Conservation (phyloP, 1,284 basidiomycete genomes). For the Cryptococcus sp. region DNA sequence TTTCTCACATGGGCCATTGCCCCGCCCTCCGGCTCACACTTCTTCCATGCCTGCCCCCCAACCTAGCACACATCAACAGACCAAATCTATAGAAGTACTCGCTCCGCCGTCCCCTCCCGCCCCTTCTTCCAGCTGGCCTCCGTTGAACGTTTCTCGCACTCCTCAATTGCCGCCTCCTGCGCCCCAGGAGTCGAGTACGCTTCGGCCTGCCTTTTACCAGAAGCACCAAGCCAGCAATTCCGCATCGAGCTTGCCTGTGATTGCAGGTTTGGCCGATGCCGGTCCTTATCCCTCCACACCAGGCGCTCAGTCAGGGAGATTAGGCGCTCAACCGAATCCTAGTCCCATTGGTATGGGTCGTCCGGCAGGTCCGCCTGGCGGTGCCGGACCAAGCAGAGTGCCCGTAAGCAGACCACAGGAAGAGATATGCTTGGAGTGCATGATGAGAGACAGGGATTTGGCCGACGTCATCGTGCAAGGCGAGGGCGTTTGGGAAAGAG, state of each 20-base stretch:
- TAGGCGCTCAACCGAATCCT: not conserved
- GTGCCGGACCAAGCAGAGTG: slow-evolving; percentile 4
- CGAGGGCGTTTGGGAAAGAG: slow-evolving; percentile 85
- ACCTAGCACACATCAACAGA: not conserved
- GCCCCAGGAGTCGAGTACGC: not conserved
- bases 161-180: slow-evolving; percentile 1
- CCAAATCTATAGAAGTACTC: not conserved
- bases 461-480: slow-evolving; percentile 88
- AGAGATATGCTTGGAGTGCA: slow-evolving; percentile 94
- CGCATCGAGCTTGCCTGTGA: slow-evolving; percentile 41
- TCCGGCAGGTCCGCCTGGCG: slow-evolving; percentile 6
- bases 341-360: slow-evolving; percentile 20
- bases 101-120: slow-evolving; percentile 9
- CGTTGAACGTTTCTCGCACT: slow-evolving; percentile 7
- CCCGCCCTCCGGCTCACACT: not conserved
- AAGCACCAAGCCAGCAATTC: slow-evolving; percentile 38
- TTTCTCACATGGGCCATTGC: slow-evolving; percentile 6
- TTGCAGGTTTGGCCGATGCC: slow-evolving; percentile 45
- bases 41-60: not conserved
- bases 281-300: slow-evolving; percentile 41
- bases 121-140: slow-evolving; percentile 17
- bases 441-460: slow-evolving; percentile 99
- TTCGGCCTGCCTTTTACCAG: slow-evolving; percentile 5
- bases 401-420: slow-evolving; percentile 33
- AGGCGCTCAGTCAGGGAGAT: not conserved